Percentiles rank a stretch among this genome's conserved stretches.
phyloP scores from a whole-genome alignment of 768 basidiomycete genomes.

The Rickenella mellea region DNA sequence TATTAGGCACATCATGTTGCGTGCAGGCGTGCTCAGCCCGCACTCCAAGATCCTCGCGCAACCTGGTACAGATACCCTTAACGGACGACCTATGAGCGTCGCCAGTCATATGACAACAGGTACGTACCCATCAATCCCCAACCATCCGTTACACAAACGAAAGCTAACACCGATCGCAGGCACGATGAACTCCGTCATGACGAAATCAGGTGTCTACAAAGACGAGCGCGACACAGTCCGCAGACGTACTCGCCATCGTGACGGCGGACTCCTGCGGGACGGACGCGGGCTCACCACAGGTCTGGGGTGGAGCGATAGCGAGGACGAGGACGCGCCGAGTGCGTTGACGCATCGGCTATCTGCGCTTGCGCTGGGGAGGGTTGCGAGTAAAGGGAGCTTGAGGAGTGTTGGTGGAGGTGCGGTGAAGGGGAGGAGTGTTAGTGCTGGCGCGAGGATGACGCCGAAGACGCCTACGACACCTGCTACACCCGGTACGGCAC shows the following conservation, averaged over 20 bases:
- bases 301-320: slow-evolving; percentile 68
- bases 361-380: slow-evolving; percentile 20
- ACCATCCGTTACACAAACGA: too few species aligned
- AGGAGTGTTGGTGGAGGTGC: not conserved
- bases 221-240: slow-evolving; percentile 49
- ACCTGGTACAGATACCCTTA: slow-evolving; percentile 16
- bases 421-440: not conserved
- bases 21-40: slow-evolving; percentile 57
- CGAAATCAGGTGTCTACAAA: slow-evolving; percentile 33
- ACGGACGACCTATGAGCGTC: not conserved
- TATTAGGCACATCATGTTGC: slow-evolving; percentile 53
- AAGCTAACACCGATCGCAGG: too few species aligned
- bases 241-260: slow-evolving; percentile 51
- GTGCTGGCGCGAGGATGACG: not conserved
- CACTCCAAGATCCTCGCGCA: slow-evolving; percentile 49
- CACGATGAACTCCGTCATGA: slow-evolving; percentile 18
- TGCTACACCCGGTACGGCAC: too few species aligned
- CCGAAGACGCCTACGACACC: too few species aligned
- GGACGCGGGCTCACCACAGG: slow-evolving; percentile 66
- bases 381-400: not conserved
- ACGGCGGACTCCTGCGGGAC: slow-evolving; percentile 45
- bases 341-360: slow-evolving; percentile 57
- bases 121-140: too few species aligned
- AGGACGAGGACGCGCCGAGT: slow-evolving; percentile 68
- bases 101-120: slow-evolving; percentile 9